A percentile compares a stretch with the other conserved stretches of the same genome.
Evolutionary conservation across 148 eudicot species (phyloP).

Genomic region (Vaccinium macrocarpon): DNA sequence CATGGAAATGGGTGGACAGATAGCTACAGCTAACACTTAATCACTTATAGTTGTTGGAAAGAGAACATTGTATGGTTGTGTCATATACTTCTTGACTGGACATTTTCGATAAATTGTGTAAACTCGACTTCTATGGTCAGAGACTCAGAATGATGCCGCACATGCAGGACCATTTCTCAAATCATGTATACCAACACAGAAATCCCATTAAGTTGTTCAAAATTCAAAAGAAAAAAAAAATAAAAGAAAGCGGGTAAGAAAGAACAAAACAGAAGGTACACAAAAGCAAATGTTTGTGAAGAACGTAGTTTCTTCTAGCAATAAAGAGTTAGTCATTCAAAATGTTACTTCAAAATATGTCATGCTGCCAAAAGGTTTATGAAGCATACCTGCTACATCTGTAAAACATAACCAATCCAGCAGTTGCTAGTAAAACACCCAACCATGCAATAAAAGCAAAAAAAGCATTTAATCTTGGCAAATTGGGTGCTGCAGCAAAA

Average conservation of each 20-base stretch:
- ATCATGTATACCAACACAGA: not conserved
- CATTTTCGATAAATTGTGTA: not conserved
- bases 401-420: constrained; percentile 72
- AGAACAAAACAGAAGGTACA: not conserved
- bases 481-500: constrained; percentile 52
- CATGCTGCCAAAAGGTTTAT: not conserved
- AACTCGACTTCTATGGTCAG: not conserved
- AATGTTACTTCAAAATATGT: not conserved
- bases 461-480: constrained; percentile 77
- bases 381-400: constrained; percentile 82
- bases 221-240: not conserved
- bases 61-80: not conserved
- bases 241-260: not conserved
- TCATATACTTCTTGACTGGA: not conserved
- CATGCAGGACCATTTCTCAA: not conserved
- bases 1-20: not conserved
- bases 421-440: constrained; percentile 72
- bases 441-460: constrained; percentile 85
- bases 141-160: not conserved
- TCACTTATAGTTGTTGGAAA: not conserved
- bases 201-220: not conserved
- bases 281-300: not conserved
- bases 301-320: not conserved
- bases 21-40: not conserved
- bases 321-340: not conserved